These are phyloP conservation scores for Saitozyma sp. DNA, from an alignment of 768 basidiomycete species.

Conservation along the genomic window DNA sequence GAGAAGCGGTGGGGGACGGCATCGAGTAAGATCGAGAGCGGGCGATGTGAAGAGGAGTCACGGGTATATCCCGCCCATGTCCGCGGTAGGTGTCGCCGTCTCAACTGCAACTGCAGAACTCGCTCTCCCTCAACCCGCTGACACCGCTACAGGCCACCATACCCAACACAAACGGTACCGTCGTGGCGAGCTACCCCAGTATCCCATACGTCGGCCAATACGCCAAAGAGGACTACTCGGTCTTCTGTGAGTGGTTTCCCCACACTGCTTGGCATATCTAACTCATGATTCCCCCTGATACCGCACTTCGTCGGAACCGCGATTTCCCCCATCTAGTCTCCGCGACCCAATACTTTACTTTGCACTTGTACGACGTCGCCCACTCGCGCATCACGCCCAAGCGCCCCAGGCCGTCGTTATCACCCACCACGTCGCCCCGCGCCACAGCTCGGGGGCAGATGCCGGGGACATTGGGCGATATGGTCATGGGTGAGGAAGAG, in stretches of 20 bases:
- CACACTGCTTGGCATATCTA: slow-evolving; percentile 5
- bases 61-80: no score
- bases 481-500: slow-evolving; percentile 40
- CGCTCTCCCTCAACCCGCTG: background rate
- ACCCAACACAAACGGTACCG: slow-evolving; percentile 44
- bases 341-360: slow-evolving; percentile 77
- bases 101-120: no score
- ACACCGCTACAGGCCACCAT: slow-evolving; percentile 19
- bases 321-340: slow-evolving; percentile 55
- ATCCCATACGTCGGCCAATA: slow-evolving; percentile 52
- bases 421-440: slow-evolving; percentile 1
- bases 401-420: slow-evolving; percentile 54
- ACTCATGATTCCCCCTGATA: slow-evolving; percentile 21
- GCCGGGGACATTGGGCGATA: slow-evolving; percentile 10
- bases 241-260: slow-evolving; percentile 40
- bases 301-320: slow-evolving; percentile 24
- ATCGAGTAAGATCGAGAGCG: background rate
- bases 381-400: slow-evolving; percentile 59
- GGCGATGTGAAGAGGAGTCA: no score
- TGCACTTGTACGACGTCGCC: slow-evolving; percentile 70
- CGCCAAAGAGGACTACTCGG: slow-evolving; percentile 41
- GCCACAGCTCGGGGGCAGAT: slow-evolving; percentile 14
- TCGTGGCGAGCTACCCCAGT: slow-evolving; percentile 47
- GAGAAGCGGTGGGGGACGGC: slow-evolving; percentile 5
- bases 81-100: no score